Evolutionary conservation across 2,329 filamentous ascomycete genomes (phyloP).

Genomic region (Fusarium hainanense): DNA sequence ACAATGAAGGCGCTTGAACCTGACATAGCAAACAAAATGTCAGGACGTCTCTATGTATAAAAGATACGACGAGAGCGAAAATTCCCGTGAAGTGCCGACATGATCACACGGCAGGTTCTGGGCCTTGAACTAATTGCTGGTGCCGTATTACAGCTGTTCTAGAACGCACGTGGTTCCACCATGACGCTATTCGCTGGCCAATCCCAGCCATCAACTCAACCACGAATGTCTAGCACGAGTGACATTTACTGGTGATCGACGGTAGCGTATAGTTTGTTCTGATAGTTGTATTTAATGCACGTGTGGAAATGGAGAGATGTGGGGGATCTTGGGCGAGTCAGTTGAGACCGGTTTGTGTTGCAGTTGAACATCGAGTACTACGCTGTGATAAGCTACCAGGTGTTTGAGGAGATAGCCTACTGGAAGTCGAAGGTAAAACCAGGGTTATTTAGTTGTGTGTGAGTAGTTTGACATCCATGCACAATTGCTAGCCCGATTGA

Average conservation of each 20-base stretch:
- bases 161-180: conserved; percentile 38
- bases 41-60: conserved; percentile 8
- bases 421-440: not conserved
- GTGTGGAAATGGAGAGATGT: conserved; percentile 10
- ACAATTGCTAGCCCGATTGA: not conserved
- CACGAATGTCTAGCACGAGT: conserved; percentile 29
- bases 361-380: not conserved
- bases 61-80: conserved; percentile 3
- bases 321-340: conserved; percentile 7
- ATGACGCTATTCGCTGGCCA: conserved; percentile 22
- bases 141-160: conserved; percentile 36
- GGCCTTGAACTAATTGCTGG: conserved; percentile 2
- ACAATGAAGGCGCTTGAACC: not conserved
- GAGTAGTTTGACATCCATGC: not conserved
- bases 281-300: not conserved
- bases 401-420: not conserved
- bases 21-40: not conserved
- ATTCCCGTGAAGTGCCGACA: conserved; percentile 20
- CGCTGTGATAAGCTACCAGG: not conserved
- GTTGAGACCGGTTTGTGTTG: not conserved
- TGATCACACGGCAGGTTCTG: conserved; percentile 27
- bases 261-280: not conserved
- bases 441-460: not conserved
- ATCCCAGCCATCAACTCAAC: conserved; percentile 23
- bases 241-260: not conserved